These are phyloP conservation scores for Fusarium sacchari DNA, from an alignment of 2,329 filamentous ascomycete genomes.

Conservation along the genomic window DNA sequence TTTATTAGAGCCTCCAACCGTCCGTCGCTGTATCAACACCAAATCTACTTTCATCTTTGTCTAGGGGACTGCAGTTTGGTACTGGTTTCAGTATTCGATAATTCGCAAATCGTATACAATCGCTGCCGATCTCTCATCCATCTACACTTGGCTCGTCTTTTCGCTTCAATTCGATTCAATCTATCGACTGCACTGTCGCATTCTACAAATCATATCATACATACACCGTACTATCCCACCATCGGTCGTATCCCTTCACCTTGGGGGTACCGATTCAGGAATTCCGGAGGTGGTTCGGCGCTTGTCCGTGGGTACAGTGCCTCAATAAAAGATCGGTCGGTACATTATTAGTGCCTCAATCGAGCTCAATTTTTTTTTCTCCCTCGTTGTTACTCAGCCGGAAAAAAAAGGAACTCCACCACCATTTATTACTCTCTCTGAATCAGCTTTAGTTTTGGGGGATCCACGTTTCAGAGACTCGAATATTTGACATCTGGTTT, in stretches of 20 bases:
- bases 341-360: constrained; percentile 30
- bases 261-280: constrained; percentile 6
- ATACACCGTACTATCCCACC: too few relatives aligned
- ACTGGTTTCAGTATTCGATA: neutral
- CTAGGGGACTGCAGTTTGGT: neutral
- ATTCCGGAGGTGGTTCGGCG: constrained; percentile 26
- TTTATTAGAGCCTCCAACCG: neutral
- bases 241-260: neutral
- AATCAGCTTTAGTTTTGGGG: neutral
- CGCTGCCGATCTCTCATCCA: neutral
- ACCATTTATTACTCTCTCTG: neutral
- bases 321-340: neutral
- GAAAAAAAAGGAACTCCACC: constrained; percentile 37
- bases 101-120: neutral
- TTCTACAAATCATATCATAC: neutral
- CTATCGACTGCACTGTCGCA: neutral
- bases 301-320: constrained; percentile 29
- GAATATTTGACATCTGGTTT: neutral
- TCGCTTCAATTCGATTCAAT: neutral
- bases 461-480: neutral
- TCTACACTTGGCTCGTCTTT: neutral
- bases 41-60: neutral
- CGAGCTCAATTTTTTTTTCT: constrained; percentile 22
- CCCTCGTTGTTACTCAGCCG: constrained; percentile 38
- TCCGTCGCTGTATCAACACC: neutral